Evolutionary conservation across 116 monocot species (phyloP).

Genomic region (Zostera marina): DNA sequence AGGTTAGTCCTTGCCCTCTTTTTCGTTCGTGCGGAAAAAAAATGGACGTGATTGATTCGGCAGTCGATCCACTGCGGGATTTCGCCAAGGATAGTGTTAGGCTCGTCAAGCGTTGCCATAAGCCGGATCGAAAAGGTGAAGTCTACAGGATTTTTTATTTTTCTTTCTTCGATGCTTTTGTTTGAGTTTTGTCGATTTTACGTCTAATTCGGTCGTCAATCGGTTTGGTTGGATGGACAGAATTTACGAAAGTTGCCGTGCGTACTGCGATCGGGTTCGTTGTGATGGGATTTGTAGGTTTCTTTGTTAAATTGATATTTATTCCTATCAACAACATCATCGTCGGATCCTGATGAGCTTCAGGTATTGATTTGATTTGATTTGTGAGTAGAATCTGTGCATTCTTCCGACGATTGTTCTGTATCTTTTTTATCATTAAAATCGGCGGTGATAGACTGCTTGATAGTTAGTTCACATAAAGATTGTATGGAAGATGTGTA

Average conservation of each 20-base stretch:
- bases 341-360: conserved; percentile 14
- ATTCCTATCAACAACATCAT: conserved; percentile 30
- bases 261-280: conserved; percentile 20
- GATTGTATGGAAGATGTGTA: no score
- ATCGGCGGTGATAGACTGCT: no score
- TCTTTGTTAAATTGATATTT: conserved; percentile 25
- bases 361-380: neutral
- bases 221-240: neutral
- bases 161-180: no score
- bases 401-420: no score
- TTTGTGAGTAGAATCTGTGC: no score
- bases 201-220: no score
- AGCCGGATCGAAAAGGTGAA: conserved; percentile 21
- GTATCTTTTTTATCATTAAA: no score
- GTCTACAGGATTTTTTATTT: no score
- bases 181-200: no score
- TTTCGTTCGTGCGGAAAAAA: neutral
- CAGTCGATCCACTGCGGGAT: conserved; percentile 15
- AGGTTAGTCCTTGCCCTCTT: no score
- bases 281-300: conserved; percentile 21
- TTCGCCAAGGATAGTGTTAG: conserved; percentile 20
- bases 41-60: conserved; percentile 17
- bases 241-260: conserved; percentile 18
- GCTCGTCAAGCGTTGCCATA: conserved; percentile 26
- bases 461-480: no score